These are phyloP conservation scores for Amaranthus hypochondriacus DNA, from an alignment of 148 eudicot genomes.

Conservation along the genomic window DNA sequence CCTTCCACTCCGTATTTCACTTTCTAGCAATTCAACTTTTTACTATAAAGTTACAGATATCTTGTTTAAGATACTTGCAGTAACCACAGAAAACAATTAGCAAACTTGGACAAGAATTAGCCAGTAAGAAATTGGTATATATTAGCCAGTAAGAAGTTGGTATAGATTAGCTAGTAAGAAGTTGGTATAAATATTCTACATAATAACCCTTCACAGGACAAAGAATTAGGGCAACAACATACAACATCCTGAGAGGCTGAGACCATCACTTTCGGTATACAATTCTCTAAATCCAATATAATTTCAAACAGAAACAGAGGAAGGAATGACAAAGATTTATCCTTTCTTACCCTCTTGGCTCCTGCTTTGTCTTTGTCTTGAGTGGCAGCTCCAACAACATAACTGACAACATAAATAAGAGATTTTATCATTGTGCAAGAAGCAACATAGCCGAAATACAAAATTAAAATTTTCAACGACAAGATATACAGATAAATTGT, in stretches of 20 bases:
- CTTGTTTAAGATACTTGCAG: not conserved
- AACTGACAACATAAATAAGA: constrained; percentile 36
- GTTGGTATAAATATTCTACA: too few species aligned
- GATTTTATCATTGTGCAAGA: not conserved
- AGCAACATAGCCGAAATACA: not conserved
- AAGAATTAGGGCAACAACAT: too few species aligned
- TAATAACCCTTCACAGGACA: too few species aligned
- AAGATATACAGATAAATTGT: not conserved
- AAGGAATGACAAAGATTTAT: not conserved
- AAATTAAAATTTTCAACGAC: not conserved
- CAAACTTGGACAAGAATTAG: not conserved
- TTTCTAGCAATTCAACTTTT: too few species aligned
- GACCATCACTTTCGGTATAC: too few species aligned
- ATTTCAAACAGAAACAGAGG: too few species aligned
- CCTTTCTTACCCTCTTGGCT: constrained; percentile 70
- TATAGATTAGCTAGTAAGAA: too few species aligned
- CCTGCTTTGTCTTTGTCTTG: constrained; percentile 92
- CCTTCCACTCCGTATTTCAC: too few species aligned
- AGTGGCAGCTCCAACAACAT: constrained; percentile 59
- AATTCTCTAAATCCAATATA: too few species aligned
- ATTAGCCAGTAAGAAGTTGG: too few species aligned
- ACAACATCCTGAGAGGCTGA: too few species aligned
- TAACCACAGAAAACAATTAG: not conserved
- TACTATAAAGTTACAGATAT: not conserved
- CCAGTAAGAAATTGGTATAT: not conserved